Evolutionary conservation across 495 filamentous ascomycete genomes (phyloP).

Genomic region (Cercophora samala): DNA sequence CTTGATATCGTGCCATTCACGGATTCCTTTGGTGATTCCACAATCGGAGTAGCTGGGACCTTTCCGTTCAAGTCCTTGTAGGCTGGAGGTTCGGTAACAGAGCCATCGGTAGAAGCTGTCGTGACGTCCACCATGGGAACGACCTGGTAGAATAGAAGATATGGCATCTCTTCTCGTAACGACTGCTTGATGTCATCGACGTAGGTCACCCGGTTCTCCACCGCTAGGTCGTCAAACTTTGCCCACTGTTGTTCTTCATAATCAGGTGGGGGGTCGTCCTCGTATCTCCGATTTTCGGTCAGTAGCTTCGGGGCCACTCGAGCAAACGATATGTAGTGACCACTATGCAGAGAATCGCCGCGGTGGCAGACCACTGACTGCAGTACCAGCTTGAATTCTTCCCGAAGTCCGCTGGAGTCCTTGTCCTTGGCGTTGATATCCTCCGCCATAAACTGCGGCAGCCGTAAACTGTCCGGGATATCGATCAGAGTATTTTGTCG

Average conservation of each 20-base stretch:
- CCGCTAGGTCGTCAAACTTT: conserved; percentile 81
- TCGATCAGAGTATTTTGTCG: conserved; percentile 80
- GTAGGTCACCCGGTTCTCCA: conserved; percentile 56
- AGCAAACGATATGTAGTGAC: conserved; percentile 85
- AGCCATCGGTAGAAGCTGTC: conserved; percentile 51
- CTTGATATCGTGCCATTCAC: conserved; percentile 29
- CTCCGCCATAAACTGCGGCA: conserved; percentile 87
- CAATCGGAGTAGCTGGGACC: conserved; percentile 22
- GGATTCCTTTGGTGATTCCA: conserved; percentile 13
- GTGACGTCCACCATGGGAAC: conserved; percentile 74
- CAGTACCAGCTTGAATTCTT: conserved; percentile 77
- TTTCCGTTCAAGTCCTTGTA: conserved; percentile 46
- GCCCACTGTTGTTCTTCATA: conserved; percentile 73
- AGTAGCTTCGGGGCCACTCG: conserved; percentile 60
- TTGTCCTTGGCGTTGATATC: conserved; percentile 61
- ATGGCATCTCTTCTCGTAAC: conserved; percentile 81
- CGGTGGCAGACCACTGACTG: conserved; percentile 90
- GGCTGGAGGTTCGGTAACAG: conserved; percentile 50
- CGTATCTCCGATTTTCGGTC: conserved; percentile 52
- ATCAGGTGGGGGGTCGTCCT: conserved; percentile 47
- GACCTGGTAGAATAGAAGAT: conserved; percentile 93
- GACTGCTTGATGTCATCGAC: conserved; percentile 74
- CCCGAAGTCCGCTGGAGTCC: conserved; percentile 56
- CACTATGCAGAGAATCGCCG: conserved; percentile 81
- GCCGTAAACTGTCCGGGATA: conserved; percentile 81